Base-by-base conservation (phyloP, 2,329 filamentous ascomycete genomes). In the Sclerotinia minor region DNA sequence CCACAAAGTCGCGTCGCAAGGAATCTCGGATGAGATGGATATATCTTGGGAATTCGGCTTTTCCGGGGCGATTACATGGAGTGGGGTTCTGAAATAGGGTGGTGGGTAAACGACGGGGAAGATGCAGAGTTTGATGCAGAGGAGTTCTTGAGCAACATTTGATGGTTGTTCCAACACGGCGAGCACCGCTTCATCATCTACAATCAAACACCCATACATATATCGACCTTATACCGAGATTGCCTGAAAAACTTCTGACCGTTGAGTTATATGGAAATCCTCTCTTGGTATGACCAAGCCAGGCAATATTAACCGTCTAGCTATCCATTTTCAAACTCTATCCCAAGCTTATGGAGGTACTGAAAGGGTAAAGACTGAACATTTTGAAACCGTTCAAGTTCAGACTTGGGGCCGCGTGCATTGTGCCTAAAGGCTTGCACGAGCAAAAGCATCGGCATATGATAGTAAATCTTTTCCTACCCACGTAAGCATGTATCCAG, bases 1-100 rank as follows among this genome's bases (percentile, higher is more conserved):
- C 17, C 38, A 41, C 44, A 24, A 24, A n/a, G n/a, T 53, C 26
- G 17, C 15, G n/a, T 53, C 3, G 26, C 1, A 47, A 21, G 21
- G 13, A 24, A 38, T 26, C 32, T 41, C 44, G 60, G 47, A 7
- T 24, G 54, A 57, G 57, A 64, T 53, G 57, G 57, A 60, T 59
- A 59, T 59, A 41, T 64, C 47, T n/a, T 64, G 47, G 47, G 24
- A 41, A 64, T 53, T 64, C 60, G 60, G 60, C 60, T 64, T 64
- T 53, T 53, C 32, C 60, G 47, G 47, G 47, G 60, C 29, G 44
- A 21, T 50, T 24, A 19, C 58, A 61, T 21, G 29, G 47, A 35
- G 35, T 29, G 15, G 8, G 41, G 60, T 53, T 32, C 21, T 24
- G 50, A 52, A 41, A 29, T 4, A 53, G 3, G 13, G 47, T 41